Base-by-base conservation (phyloP, 2,329 filamentous ascomycete species). In the Eutypella sp. region DNA sequence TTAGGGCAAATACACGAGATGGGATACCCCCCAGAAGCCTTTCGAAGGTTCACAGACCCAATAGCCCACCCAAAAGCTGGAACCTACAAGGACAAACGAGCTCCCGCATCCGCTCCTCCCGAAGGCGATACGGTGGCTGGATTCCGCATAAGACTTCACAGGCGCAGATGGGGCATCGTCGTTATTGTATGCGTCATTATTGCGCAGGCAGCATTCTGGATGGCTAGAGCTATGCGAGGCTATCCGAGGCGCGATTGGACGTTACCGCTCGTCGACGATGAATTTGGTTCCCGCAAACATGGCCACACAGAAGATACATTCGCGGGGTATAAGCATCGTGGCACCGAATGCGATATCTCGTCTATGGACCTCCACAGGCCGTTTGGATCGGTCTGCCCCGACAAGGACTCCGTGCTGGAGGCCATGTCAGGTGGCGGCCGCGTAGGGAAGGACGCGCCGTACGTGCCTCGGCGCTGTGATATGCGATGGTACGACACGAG, bases 401-500 rank as follows among this genome's bases (percentile, higher is more conserved):
- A 64, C 44, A 60, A 66, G 27, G 45, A 47, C 15, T 62, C 63
- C 4, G 63, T 73, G 58, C 54, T 74, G 2, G 57, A 51, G 15
- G 69, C 69, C 20, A 68, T 70, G 62, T 67, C 67, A 5, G 65
- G 62, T 4, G 71, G 71, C 9, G 72, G 72, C 7, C 64, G 71
- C 1, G 67, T 72, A 44, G 71, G 71, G 1, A 59, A 63, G 34
- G 68, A 75, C 52, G 64, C 69, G 19, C 69, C 70, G 1, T 75
- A 70, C 49, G 63, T 70, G 52, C 67, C 71, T 39, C 61, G 67
- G 33, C 66, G 58, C 16, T 75, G 72, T 42, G 70, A 73, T 46
- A 72, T 74, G 68, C 61, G 63, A 11, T 75, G 70, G 72, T 73
- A 70, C 47, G 65, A 58, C 6, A 73, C 71, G 2, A 60, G 65